phyloP scores from a whole-genome alignment of 352 stramenopile genomes.

The Pythium dissimile region DNA sequence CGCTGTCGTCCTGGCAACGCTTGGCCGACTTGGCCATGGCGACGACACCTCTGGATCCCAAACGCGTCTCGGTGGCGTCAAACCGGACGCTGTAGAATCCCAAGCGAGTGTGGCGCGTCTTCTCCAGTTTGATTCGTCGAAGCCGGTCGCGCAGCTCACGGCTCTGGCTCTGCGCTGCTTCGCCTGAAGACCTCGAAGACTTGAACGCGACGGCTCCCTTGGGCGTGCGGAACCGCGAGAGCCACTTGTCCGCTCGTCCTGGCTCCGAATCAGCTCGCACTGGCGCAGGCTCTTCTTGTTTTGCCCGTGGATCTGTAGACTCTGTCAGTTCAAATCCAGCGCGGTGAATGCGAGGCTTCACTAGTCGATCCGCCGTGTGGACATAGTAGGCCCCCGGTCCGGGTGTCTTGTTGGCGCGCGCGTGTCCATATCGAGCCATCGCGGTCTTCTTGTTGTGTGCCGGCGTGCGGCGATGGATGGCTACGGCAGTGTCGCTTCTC shows the following conservation, averaged over 20 bases:
- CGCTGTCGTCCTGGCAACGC: neutral
- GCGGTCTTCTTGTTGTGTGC: slow-evolving; percentile 4
- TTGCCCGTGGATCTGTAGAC: neutral
- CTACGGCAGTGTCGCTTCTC: neutral
- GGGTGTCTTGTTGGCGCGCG: neutral
- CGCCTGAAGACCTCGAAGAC: neutral
- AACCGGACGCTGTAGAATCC: slow-evolving; percentile 11
- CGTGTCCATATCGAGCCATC: neutral
- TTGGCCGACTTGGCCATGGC: slow-evolving; percentile 1
- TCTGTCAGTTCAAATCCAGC: neutral
- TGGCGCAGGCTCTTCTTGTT: neutral
- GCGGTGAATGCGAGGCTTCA: slow-evolving; percentile 3
- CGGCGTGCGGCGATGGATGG: neutral
- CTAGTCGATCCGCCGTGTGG: neutral
- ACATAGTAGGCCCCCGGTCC: slow-evolving; percentile 8
- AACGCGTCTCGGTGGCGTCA: neutral
- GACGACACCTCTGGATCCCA: neutral
- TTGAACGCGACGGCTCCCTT: slow-evolving; percentile 15
- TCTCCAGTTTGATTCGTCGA: slow-evolving; percentile 4
- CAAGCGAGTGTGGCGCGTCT: slow-evolving; percentile 6
- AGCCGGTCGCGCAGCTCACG: slow-evolving; percentile 2
- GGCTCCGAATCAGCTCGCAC: neutral
- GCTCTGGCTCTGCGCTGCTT: neutral
- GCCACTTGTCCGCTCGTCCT: slow-evolving; percentile 11
- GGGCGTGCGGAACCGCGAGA: neutral